Conservation (phyloP, 306 rosid genomes). For the Pterocarpus santalinus region DNA sequence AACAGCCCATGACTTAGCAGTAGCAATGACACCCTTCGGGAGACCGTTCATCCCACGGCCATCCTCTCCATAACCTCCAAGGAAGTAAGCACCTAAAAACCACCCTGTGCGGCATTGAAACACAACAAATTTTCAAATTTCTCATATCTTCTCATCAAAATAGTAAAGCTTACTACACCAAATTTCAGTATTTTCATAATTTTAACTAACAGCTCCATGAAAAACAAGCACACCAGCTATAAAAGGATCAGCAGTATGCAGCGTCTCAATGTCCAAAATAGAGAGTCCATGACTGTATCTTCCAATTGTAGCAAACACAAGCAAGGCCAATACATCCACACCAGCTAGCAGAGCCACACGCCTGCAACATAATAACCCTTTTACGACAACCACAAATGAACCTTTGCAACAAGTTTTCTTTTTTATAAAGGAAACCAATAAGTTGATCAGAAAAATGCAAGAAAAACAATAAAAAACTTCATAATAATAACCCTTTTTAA, state of each 20-base stretch:
- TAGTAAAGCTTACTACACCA: neutral
- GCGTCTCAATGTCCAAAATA: constrained; percentile 75
- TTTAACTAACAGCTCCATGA: neutral
- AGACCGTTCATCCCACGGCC: constrained; percentile 91
- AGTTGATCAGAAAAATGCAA: neutral
- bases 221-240: constrained; percentile 73
- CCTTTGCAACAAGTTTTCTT: neutral
- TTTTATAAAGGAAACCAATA: neutral
- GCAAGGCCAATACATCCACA: constrained; percentile 89
- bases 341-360: constrained; percentile 85
- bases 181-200: neutral
- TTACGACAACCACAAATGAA: constrained; percentile 15
- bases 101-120: constrained; percentile 67
- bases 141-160: neutral
- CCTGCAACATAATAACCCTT: constrained; percentile 54
- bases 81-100: constrained; percentile 94
- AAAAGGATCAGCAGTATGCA: constrained; percentile 92
- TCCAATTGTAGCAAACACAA: constrained; percentile 86
- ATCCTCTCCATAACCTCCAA: constrained; percentile 89
- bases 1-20: constrained; percentile 88
- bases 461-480: neutral
- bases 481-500: neutral
- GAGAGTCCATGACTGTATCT: constrained; percentile 88
- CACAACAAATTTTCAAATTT: constrained; percentile 29
- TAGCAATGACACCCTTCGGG: constrained; percentile 74